Evolutionary conservation across 805 yeast genomes (phyloP), one percentile per base, ranked within the genome.

Genomic region (Deakozyma indianensis): DNA sequence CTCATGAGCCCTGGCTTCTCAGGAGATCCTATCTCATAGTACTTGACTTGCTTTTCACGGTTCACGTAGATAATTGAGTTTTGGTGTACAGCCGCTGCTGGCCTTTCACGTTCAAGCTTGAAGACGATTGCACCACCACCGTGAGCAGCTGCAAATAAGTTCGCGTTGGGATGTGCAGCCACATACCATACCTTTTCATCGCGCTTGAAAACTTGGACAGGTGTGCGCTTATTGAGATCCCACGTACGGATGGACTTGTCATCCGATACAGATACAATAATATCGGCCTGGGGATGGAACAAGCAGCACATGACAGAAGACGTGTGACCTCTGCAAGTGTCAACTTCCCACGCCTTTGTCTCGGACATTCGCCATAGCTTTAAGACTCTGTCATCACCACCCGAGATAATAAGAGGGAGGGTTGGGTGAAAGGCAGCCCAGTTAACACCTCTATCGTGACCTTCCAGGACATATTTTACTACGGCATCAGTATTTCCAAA

Each of bases 351-450:
- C 22, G 98, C 98, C 66, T 88, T 86, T 29, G 94, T 79, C 53
- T 92, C 96, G 57, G 87, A 80, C 96, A 87, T 86, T 66, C 97
- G 77, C 98, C 98, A 92, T 52, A 94, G 70, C 64, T 90, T 90
- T 47, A 92, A 85, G 52, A 90, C 80, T 53, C 97, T 77, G 61
- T 92, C 99, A 62, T 92, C 99, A 63, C 94, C 94, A 56, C 90
- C 94, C 16, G 96, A 85, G 18, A 88, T 94, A 60, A 92, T 87
- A 54, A 92, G 72, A 14, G 97, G 97, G 60, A 87, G 72, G 22
- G 90, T 86, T 41, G 98, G 98, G 62, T 92, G 99, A 77, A 94
- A 94, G 11, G 95, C 71, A 20, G 96, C 97, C 95, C 95, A 92
- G 62, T 92, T 90, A 57, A 92, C 98, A 61, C 97, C 97, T 62